Evolutionary conservation across 345 rosid genomes (phyloP), one percentile per base, ranked within the genome.

Genomic region (Diplotaxis tenuifolia): DNA sequence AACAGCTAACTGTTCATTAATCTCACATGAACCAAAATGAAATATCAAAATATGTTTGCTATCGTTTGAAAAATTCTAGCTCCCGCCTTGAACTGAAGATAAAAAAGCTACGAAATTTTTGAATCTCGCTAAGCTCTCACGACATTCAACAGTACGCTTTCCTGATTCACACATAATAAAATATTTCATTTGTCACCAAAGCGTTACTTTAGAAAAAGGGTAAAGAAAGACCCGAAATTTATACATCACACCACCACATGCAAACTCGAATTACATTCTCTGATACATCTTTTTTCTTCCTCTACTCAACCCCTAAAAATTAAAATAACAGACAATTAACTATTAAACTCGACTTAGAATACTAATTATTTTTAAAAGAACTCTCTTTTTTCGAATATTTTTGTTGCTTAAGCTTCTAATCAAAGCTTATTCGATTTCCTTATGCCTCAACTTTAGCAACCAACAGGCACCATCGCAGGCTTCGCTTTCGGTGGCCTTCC

Each of bases 401-500:
- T 47, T 16, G 53, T 47, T 16, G 53, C 53, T 47, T 47, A 47
- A 23, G 10, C 42, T 18, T 55, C 66, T 27, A 70, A 59, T 20
- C 22, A 58, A 34, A 15, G 53, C 52, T 45, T 45, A 45, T 45
- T 45, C 52, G 19, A 45, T 45, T 71, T 5, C 21, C 52, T 6
- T 0, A 45, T n/a, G 19, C 3, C 19, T 45, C 1, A 5, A 14
- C 12, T 8, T 87, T 81, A 86, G 32, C 87, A 86, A 6, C 89
- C 95, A 9, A 87, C 88, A 19, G 92, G 89, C 4, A 79, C 84
- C n/a, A 85, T 86, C 16, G 76, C 84, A 7, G 93, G 86, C 81
- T 90, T 90, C 75, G 81, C 93, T 75, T 93, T 93, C 5, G 93
- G 91, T 31, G 96, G 98, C 25, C 96, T 78, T 10, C 96, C 96